Percentiles rank a stretch among this genome's conserved stretches.
Evolutionary conservation across 2,329 filamentous ascomycete genomes (phyloP).

Genomic region (Didymella pinodella): DNA sequence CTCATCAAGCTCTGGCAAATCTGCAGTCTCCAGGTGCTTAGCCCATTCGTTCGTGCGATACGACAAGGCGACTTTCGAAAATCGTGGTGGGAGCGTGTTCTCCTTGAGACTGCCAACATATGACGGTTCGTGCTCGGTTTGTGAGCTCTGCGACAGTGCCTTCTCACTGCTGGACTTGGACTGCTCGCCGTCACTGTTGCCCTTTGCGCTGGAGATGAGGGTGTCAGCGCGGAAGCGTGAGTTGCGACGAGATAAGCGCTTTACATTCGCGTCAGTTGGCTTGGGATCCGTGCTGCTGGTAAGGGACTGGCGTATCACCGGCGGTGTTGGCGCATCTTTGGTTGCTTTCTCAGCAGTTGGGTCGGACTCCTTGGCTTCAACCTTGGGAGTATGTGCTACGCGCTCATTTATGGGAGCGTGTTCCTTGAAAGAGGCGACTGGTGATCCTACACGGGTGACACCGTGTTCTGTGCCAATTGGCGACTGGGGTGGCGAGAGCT

Average conservation of each 20-base stretch:
- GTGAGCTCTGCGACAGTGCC: constrained; percentile 32
- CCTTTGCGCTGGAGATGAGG: constrained; percentile 26
- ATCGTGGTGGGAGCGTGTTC: constrained; percentile 70
- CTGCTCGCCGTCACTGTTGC: constrained; percentile 29
- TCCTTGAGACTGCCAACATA: constrained; percentile 51
- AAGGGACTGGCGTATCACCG: constrained; percentile 29
- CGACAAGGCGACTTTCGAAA: constrained; percentile 79
- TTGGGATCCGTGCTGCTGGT: constrained; percentile 47
- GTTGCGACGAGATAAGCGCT: constrained; percentile 21
- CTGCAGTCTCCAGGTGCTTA: constrained; percentile 82
- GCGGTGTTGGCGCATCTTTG: constrained; percentile 2
- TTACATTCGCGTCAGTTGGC: constrained; percentile 20
- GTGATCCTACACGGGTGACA: not conserved
- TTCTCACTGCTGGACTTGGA: constrained; percentile 55
- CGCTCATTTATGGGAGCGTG: not conserved
- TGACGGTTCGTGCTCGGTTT: constrained; percentile 48
- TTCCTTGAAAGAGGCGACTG: not conserved
- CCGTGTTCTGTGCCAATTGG: constrained; percentile 31
- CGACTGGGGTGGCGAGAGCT: constrained; percentile 40
- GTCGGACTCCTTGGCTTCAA: not conserved
- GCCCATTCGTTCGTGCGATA: constrained; percentile 97
- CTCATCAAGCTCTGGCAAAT: constrained; percentile 72
- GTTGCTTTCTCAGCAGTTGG: not conserved
- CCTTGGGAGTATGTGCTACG: not conserved
- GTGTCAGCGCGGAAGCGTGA: constrained; percentile 34